Percentiles rank a stretch among this genome's conserved stretches.
Conservation (phyloP, 1,284 basidiomycete genomes). For the Ganoderma meredithae region DNA sequence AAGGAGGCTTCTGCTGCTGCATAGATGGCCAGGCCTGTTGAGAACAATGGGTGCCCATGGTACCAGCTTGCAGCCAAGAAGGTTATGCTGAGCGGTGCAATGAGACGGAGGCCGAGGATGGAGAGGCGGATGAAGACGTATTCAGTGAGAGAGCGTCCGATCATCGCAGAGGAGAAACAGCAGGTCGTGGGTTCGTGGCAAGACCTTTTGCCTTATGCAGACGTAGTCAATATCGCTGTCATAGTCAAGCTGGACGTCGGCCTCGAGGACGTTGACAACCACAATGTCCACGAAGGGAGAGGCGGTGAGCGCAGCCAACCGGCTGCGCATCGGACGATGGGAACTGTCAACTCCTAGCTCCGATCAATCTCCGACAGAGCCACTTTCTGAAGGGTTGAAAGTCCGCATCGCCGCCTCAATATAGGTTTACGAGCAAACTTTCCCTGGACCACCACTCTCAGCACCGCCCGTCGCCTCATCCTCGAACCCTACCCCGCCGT, state of each 20-base stretch:
- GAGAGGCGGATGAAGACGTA: conserved; percentile 59
- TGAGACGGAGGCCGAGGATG: conserved; percentile 55
- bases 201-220: conserved; percentile 6
- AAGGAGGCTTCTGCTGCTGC: conserved; percentile 56
- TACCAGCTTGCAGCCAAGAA: conserved; percentile 46
- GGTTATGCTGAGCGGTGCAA: conserved; percentile 56
- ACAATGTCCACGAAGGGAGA: background rate
- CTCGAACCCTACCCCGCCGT: background rate
- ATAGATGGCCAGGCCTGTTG: conserved; percentile 44
- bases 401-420: background rate
- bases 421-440: conserved; percentile 17
- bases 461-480: conserved; percentile 12
- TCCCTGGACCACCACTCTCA: conserved; percentile 18
- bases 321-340: background rate
- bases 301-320: conserved; percentile 8
- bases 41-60: conserved; percentile 38
- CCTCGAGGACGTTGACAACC: conserved; percentile 16
- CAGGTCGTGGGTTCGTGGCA: background rate
- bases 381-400: background rate
- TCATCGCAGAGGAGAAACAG: conserved; percentile 34
- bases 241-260: conserved; percentile 25
- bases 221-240: background rate
- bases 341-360: background rate
- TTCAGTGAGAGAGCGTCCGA: conserved; percentile 51
- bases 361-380: conserved; percentile 10